Conservation (phyloP, 345 rosid species). For the Eucalyptus tenuipes region DNA sequence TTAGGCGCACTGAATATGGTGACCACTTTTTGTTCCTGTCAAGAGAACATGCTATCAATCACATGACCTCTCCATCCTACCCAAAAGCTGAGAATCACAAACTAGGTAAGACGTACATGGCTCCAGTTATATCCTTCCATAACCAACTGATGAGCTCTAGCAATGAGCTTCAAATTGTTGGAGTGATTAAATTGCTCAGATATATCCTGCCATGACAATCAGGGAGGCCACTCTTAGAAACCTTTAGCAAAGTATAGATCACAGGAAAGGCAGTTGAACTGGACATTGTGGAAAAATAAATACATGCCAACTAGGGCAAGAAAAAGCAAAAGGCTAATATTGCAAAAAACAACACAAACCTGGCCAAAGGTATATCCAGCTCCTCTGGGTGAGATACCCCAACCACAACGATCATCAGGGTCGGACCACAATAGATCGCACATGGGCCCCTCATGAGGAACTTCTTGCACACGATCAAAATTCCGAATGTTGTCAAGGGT, state of each 20-base stretch:
- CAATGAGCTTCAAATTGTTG: constrained; percentile 82
- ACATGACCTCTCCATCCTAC: background rate
- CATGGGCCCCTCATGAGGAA: constrained; percentile 99
- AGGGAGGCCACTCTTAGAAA: background rate
- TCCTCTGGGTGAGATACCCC: constrained; percentile 98
- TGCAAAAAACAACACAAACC: constrained; percentile 16
- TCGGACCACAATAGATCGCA: constrained; percentile 99
- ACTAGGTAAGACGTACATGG: constrained; percentile 35
- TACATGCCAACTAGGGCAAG: background rate
- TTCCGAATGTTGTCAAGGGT: constrained; percentile 87
- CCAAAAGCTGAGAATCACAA: background rate
- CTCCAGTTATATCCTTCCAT: constrained; percentile 99
- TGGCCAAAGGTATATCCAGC: constrained; percentile 97
- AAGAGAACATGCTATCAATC: background rate
- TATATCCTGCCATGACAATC: constrained; percentile 46
- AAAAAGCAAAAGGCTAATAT: background rate
- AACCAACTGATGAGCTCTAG: constrained; percentile 93
- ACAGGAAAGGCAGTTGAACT: background rate
- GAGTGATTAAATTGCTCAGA: constrained; percentile 93
- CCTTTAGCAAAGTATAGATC: background rate
- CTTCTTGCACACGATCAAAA: constrained; percentile 92
- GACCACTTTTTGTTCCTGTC: constrained; percentile 93
- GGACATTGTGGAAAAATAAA: background rate
- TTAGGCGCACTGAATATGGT: constrained; percentile 96
- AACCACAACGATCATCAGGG: constrained; percentile 94